Evolutionary conservation across 2,329 filamentous ascomycete species (phyloP).

Genomic region (Colletotrichum sp.): DNA sequence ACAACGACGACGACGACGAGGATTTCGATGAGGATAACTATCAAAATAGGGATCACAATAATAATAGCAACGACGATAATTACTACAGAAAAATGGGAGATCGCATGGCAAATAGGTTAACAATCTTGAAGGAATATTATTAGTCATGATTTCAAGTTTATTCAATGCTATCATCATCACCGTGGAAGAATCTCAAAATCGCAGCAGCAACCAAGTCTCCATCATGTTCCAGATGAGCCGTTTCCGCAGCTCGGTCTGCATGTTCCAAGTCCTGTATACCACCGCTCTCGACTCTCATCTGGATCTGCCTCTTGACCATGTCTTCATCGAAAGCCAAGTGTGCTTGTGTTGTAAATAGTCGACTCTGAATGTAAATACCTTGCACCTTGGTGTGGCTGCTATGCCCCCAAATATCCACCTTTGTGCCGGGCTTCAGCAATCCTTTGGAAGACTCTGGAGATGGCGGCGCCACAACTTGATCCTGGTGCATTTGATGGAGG

Average conservation of each 20-base stretch:
- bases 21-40: fast-evolving
- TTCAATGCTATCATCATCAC: constrained; percentile 48
- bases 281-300: constrained; percentile 59
- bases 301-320: constrained; percentile 70
- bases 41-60: fast-evolving
- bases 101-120: background rate
- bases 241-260: constrained; percentile 65
- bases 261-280: constrained; percentile 68
- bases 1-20: no score
- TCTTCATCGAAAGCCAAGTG: constrained; percentile 78
- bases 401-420: constrained; percentile 63
- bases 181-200: constrained; percentile 65
- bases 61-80: no score
- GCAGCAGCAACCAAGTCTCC: constrained; percentile 69
- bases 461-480: constrained; percentile 70
- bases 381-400: constrained; percentile 73
- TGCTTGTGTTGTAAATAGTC: constrained; percentile 76
- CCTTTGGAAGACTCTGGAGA: constrained; percentile 46
- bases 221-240: constrained; percentile 70
- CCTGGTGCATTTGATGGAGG: constrained; percentile 82
- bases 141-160: background rate
- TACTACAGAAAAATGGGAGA: no score
- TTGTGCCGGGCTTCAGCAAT: constrained; percentile 40
- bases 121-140: fast-evolving
- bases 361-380: constrained; percentile 71